These are phyloP conservation scores for Globisporangium orthogonon DNA, from an alignment of 352 stramenopile genomes.

Conservation along the genomic window DNA sequence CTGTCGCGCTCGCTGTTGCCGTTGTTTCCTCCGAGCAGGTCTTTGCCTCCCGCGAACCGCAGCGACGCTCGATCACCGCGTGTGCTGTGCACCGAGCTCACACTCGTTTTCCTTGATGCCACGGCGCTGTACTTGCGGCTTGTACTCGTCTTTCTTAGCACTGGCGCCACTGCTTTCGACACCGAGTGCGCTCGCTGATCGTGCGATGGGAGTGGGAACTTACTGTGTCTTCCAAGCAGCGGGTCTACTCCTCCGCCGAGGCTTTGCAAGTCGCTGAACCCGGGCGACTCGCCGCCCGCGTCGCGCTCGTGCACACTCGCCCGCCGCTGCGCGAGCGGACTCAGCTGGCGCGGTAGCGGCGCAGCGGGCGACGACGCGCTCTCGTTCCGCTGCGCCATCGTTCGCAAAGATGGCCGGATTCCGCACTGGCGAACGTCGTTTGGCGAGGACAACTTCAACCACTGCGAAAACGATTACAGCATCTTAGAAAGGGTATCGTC, in stretches of 20 bases:
- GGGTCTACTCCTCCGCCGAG: neutral
- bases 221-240: neutral
- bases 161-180: neutral
- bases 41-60: slow-evolving; percentile 1
- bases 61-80: neutral
- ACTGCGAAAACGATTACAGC: too few relatives aligned
- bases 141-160: slow-evolving; percentile 1
- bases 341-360: slow-evolving; percentile 16
- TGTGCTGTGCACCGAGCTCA: slow-evolving; percentile 4
- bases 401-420: neutral
- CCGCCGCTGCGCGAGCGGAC: slow-evolving; percentile 11
- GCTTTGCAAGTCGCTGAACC: neutral
- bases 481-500: too few relatives aligned
- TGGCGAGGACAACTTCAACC: neutral
- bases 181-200: slow-evolving; percentile 8
- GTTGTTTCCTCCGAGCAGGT: slow-evolving; percentile 2
- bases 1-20: neutral
- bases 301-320: slow-evolving; percentile 1
- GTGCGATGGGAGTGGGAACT: neutral
- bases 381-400: neutral
- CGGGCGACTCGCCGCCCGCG: neutral
- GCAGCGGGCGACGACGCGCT: neutral
- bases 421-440: neutral
- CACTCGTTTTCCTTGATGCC: slow-evolving; percentile 4
- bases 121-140: slow-evolving; percentile 9